Percentiles rank a stretch among this genome's conserved stretches.
phyloP scores from a whole-genome alignment of 768 basidiomycete species.

The Calocybe gangraenosa region DNA sequence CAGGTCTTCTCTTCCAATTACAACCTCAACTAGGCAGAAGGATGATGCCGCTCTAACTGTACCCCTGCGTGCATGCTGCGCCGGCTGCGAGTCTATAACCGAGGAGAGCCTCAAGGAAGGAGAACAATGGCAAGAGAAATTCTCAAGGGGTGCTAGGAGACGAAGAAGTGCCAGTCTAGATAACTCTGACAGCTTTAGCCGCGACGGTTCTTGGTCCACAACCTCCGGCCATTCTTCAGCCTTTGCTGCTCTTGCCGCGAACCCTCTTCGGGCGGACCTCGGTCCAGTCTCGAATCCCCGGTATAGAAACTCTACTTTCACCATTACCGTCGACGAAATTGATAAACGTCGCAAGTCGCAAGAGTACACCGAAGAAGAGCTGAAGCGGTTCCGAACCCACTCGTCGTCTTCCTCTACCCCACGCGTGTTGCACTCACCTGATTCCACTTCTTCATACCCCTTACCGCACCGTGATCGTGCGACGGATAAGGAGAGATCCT shows the following conservation, averaged over 20 bases:
- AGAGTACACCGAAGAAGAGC: constrained; percentile 26
- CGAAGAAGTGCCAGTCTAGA: constrained; percentile 47
- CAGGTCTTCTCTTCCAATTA: constrained; percentile 22
- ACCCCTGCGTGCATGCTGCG: constrained; percentile 70
- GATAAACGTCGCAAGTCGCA: constrained; percentile 50
- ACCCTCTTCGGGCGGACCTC: constrained; percentile 6
- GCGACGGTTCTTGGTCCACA: constrained; percentile 3
- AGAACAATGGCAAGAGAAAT: constrained; percentile 58
- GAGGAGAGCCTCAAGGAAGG: constrained; percentile 54
- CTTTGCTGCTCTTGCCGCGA: constrained; percentile 24
- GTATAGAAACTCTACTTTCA: constrained; percentile 22
- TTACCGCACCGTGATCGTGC: constrained; percentile 2
- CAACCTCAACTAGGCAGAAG: constrained; percentile 28
- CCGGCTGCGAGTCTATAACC: constrained; percentile 53
- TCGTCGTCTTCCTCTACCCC: constrained; percentile 11
- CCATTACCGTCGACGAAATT: constrained; percentile 60
- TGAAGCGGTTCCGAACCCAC: constrained; percentile 9
- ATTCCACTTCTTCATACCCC: constrained; percentile 3
- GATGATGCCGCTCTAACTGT: constrained; percentile 44
- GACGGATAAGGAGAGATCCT: constrained; percentile 3
- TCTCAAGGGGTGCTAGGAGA: constrained; percentile 57
- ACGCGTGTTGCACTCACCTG: constrained; percentile 14
- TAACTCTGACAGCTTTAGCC: constrained; percentile 22
- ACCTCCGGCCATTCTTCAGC: constrained; percentile 12
- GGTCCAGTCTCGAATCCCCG: constrained; percentile 10